Conservation (phyloP, 2,329 filamentous ascomycete genomes). For the Colletotrichum spinosum region DNA sequence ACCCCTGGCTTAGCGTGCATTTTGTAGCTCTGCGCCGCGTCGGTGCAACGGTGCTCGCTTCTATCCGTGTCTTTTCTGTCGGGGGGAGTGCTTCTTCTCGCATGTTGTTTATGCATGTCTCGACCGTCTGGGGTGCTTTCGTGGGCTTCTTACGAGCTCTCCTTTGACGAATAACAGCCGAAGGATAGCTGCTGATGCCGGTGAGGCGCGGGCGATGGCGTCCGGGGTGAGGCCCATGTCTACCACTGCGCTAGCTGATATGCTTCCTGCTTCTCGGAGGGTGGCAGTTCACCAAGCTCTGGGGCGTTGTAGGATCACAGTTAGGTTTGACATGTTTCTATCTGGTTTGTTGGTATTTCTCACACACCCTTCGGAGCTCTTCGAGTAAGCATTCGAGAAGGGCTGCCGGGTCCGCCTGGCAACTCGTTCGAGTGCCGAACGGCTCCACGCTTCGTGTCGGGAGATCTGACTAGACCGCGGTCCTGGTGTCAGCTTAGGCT, state of each 20-base stretch:
- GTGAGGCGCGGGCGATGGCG: slow-evolving; percentile 2
- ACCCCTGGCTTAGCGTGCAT: slow-evolving; percentile 17
- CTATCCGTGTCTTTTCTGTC: neutral
- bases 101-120: no score
- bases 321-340: neutral
- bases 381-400: slow-evolving; percentile 8
- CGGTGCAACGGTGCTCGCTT: slow-evolving; percentile 7
- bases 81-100: no score
- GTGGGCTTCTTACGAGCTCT: neutral
- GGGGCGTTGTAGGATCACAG: neutral
- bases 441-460: neutral
- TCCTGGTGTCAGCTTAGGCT: slow-evolving; percentile 8
- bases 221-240: neutral
- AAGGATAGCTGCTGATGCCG: slow-evolving; percentile 21
- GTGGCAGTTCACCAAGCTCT: neutral
- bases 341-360: no score
- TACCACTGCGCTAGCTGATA: neutral
- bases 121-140: neutral
- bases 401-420: slow-evolving; percentile 2
- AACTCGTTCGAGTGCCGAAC: neutral
- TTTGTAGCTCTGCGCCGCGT: slow-evolving; percentile 5
- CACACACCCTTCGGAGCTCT: no score
- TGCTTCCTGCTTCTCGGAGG: slow-evolving; percentile 15
- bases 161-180: slow-evolving; percentile 2
- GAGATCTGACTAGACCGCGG: slow-evolving; percentile 9